A percentile compares a stretch with the other conserved stretches of the same genome.
phyloP scores from a whole-genome alignment of 1,139 yeast genomes.

The Candida smagusa region DNA sequence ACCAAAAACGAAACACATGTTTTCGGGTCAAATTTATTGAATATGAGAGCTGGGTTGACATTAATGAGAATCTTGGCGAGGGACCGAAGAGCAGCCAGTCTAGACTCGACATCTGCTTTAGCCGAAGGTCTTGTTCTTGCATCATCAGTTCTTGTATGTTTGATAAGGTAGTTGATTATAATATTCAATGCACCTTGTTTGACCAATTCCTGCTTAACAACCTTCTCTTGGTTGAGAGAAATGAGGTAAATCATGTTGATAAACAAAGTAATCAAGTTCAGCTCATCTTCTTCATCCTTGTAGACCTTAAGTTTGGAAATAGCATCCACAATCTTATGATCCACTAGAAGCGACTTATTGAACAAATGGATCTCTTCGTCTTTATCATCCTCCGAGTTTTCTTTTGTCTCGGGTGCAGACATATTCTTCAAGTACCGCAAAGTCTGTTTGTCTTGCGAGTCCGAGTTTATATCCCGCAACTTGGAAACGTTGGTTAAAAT shows the following conservation, averaged over 20 bases:
- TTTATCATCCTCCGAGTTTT: slow-evolving; percentile 16
- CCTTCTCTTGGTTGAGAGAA: slow-evolving; percentile 23
- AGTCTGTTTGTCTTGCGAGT: slow-evolving; percentile 15
- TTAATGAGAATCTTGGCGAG: slow-evolving; percentile 44
- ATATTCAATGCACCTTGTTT: slow-evolving; percentile 46
- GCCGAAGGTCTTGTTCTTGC: slow-evolving; percentile 3
- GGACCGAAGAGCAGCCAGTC: slow-evolving; percentile 31
- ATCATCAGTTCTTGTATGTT: slow-evolving; percentile 22
- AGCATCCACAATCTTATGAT: slow-evolving; percentile 24
- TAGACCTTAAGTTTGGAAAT: slow-evolving; percentile 24
- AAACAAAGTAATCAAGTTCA: slow-evolving; percentile 15
- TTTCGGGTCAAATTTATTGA: slow-evolving; percentile 36
- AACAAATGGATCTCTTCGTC: slow-evolving; percentile 27
- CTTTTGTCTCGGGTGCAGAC: slow-evolving; percentile 24
- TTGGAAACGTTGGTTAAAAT: slow-evolving; percentile 37
- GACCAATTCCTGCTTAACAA: slow-evolving; percentile 34
- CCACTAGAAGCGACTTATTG: slow-evolving; percentile 25
- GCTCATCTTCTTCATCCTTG: slow-evolving; percentile 14
- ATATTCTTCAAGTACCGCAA: slow-evolving; percentile 33
- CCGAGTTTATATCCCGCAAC: slow-evolving; percentile 18
- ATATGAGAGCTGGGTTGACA: slow-evolving; percentile 37
- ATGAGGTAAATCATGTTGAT: slow-evolving; percentile 25
- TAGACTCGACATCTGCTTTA: slow-evolving; percentile 13
- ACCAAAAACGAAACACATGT: slow-evolving; percentile 47
- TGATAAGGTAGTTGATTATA: slow-evolving; percentile 35